Evolutionary conservation across 2,329 filamentous ascomycete genomes (phyloP), one percentile per base, ranked within the genome.

Genomic region (Seiridium unicorne): DNA sequence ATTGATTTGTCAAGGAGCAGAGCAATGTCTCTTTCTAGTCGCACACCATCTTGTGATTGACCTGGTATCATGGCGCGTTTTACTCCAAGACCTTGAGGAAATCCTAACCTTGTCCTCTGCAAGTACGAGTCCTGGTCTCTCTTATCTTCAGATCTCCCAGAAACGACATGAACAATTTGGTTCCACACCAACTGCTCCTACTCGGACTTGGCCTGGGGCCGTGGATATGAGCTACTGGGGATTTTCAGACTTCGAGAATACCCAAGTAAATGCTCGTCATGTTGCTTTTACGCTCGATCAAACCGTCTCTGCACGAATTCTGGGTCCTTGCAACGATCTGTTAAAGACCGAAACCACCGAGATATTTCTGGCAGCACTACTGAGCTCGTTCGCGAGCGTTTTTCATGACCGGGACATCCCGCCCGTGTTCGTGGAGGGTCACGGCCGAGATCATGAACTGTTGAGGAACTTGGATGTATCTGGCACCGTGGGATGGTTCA

Each of bases 41-140:
- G 71, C 68, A 1, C 75, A 77, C 11, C 76, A 78, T 58, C 65
- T 77, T 0, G 70, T 76, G 1, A 71, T 81, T 13, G 79, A 81
- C 56, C 64, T 81, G 3, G 76, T 81, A 1, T 79, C 77, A 0
- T 82, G 79, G 79, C 69, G 76, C 6, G 70, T 78, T 26, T 68
- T 81, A 1, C 64, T 80, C 0, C 73, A 77, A 42, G 78, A 82
- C 51, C 66, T 82, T 0, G 78, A 81, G 57, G 69, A 70, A 11
- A 31, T 58, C 13, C 11, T 58, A n/a, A 7, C 31, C 4, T 51
- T 35, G 11, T 38, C 34, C n/a, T 8, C 44, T 2, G 31, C 55
- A 26, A 32, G n/a, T 7, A 49, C 35, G 5, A n/a, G 32, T 3
- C 10, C 11, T 5, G 44, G 38, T 18, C 35, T 49, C 5, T 11